phyloP scores from a whole-genome alignment of 179 eudicot genomes.

The Nepenthes alata region DNA sequence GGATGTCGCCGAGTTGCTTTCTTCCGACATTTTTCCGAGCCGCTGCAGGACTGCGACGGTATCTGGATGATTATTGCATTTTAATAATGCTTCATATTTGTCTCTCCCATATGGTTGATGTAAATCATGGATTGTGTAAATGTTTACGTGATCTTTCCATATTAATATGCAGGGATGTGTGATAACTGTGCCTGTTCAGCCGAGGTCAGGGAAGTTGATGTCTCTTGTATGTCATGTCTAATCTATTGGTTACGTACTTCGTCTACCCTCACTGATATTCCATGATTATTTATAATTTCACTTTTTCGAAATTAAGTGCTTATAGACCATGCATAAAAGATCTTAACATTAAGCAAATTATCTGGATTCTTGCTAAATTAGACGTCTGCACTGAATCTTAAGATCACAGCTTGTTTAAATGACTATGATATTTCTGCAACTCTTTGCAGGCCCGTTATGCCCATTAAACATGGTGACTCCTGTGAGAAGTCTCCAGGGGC shows the following conservation, averaged over 20 bases:
- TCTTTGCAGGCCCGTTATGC: no score
- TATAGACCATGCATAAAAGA: no score
- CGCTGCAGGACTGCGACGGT: conserved; percentile 88
- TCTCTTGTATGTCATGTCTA: conserved; percentile 39
- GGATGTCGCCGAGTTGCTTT: conserved; percentile 82
- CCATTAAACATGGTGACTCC: no score
- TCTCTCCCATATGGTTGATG: background rate
- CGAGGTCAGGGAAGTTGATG: conserved; percentile 64
- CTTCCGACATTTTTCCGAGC: conserved; percentile 89
- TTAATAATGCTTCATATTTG: background rate
- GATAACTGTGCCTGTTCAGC: conserved; percentile 62
- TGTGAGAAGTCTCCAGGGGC: no score
- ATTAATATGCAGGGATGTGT: conserved; percentile 61
- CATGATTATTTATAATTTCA: no score
- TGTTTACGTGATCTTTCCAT: background rate
- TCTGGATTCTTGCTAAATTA: no score
- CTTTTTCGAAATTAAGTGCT: no score
- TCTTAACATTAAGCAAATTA: no score
- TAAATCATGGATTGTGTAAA: background rate
- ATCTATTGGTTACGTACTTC: background rate
- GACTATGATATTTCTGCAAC: no score
- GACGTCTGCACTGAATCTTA: no score
- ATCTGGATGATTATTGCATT: conserved; percentile 1
- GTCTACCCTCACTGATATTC: background rate
- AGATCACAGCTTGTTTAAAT: no score